phyloP scores from a whole-genome alignment of 768 basidiomycete genomes.

The Lactarius indigo region DNA sequence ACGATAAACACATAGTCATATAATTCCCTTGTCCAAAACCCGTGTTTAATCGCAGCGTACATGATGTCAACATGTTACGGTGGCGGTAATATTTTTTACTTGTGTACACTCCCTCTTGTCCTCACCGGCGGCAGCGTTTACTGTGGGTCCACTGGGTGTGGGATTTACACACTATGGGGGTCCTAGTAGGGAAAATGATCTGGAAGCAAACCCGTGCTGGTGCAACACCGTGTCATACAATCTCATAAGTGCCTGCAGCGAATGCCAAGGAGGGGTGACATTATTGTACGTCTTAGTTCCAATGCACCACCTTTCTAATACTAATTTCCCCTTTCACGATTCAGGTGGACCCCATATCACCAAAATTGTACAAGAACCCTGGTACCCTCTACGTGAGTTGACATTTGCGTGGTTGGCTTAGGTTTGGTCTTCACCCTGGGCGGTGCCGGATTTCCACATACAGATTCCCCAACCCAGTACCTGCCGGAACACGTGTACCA shows the following conservation, averaged over 20 bases:
- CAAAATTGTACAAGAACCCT: neutral
- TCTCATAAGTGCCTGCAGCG: neutral
- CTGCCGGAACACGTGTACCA: conserved; percentile 11
- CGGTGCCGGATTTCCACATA: neutral
- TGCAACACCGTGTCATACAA: neutral
- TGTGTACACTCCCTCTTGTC: neutral
- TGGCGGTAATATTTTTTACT: neutral
- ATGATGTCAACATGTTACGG: neutral
- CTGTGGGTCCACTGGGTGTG: accelerated
- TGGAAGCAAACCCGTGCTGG: neutral
- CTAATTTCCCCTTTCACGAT: neutral
- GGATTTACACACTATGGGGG: neutral
- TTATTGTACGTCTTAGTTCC: neutral
- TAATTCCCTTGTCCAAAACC: neutral
- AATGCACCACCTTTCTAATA: neutral
- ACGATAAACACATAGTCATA: neutral
- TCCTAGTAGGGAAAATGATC: neutral
- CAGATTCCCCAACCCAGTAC: conserved; percentile 15
- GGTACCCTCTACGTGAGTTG: neutral
- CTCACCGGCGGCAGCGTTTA: neutral
- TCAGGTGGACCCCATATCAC: neutral
- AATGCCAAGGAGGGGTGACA: neutral
- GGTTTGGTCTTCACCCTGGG: neutral
- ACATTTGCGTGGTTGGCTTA: neutral
- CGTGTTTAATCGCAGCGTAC: neutral